These are phyloP conservation scores for Fomitopsis betulina DNA, from an alignment of 1,284 basidiomycete genomes.

Conservation along the genomic window DNA sequence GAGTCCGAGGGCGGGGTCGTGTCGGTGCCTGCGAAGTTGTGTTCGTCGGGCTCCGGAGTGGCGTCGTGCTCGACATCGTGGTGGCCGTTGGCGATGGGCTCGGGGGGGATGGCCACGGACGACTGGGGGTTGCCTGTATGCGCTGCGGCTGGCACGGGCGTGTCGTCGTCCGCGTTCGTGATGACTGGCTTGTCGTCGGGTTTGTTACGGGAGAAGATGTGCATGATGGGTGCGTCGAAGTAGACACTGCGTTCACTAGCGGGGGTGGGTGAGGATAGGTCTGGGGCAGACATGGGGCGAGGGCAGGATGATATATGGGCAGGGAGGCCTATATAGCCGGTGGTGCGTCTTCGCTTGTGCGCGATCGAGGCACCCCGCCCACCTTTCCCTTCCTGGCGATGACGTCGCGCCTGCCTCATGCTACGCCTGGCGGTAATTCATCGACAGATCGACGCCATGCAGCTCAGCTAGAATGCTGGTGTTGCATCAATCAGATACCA, in stretches of 20 bases:
- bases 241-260: constrained; percentile 32
- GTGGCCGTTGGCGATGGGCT: constrained; percentile 1
- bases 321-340: neutral
- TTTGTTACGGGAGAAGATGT: constrained; percentile 19
- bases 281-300: neutral
- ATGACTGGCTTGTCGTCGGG: neutral
- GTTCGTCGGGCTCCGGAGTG: neutral
- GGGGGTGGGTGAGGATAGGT: neutral
- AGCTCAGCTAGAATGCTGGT: too few relatives aligned
- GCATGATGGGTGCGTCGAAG: constrained; percentile 36
- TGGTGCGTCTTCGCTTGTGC: too few relatives aligned
- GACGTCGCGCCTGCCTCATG: too few relatives aligned
- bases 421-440: too few relatives aligned
- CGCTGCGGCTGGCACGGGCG: neutral
- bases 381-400: too few relatives aligned
- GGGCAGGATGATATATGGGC: neutral
- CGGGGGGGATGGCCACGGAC: neutral
- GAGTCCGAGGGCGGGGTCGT: constrained; percentile 18
- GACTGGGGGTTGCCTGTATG: neutral
- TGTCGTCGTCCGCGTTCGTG: neutral
- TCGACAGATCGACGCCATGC: too few relatives aligned
- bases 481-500: too few relatives aligned
- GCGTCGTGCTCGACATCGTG: constrained; percentile 2
- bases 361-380: too few relatives aligned
- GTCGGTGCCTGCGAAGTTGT: neutral